Percentiles rank a stretch among this genome's conserved stretches.
Conservation (phyloP, 2,329 filamentous ascomycete genomes). For the Plectosphaerella plurivora region DNA sequence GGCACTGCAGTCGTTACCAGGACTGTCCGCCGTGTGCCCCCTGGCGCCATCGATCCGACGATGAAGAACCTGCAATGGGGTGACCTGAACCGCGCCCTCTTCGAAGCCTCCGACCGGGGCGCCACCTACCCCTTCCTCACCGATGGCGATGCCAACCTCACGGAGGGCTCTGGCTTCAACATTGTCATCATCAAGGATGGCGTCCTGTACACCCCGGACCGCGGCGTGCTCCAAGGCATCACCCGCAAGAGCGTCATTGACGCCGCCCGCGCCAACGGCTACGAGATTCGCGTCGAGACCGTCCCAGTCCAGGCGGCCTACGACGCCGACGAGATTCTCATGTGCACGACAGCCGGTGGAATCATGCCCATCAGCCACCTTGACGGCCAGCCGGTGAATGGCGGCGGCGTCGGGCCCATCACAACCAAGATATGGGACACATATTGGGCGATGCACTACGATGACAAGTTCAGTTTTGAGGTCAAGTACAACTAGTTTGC, state of each 20-base stretch:
- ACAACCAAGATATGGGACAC: conserved; percentile 44
- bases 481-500: not conserved
- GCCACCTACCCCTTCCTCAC: conserved; percentile 43
- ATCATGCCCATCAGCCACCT: conserved; percentile 46
- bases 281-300: conserved; percentile 31
- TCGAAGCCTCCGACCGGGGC: conserved; percentile 41
- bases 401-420: conserved; percentile 37
- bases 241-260: conserved; percentile 45
- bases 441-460: conserved; percentile 45
- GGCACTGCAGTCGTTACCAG: conserved; percentile 38
- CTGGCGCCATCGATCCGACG: conserved; percentile 43
- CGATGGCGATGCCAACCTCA: conserved; percentile 43
- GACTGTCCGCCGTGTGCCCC: conserved; percentile 38
- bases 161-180: conserved; percentile 47
- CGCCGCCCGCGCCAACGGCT: conserved; percentile 24
- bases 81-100: conserved; percentile 37
- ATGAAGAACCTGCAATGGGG: conserved; percentile 50
- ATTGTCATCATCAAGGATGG: conserved; percentile 40
- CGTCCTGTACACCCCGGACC: conserved; percentile 37
- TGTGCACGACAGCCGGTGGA: conserved; percentile 48
- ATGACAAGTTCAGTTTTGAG: conserved; percentile 12
- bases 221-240: conserved; percentile 42
- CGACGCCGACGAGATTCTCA: conserved; percentile 42
- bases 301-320: conserved; percentile 37
- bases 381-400: conserved; percentile 34